These are phyloP conservation scores for Suillus hirtellus DNA, from an alignment of 768 basidiomycete species.

Conservation along the genomic window DNA sequence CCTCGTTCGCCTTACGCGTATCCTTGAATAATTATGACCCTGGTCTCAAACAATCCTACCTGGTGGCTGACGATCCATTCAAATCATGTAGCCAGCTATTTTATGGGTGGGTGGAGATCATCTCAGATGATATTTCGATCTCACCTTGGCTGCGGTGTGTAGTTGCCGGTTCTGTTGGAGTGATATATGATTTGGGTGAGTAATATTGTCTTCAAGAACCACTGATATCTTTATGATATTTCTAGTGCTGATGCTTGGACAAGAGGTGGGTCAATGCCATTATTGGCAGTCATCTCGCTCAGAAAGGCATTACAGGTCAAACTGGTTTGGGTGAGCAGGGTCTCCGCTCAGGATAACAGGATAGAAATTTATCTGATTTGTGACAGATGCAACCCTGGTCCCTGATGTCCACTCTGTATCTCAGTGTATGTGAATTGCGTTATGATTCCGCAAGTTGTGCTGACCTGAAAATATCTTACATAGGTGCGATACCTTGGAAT, in stretches of 20 bases:
- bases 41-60: not conserved
- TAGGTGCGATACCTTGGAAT: not conserved
- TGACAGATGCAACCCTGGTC: not conserved
- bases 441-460: not conserved
- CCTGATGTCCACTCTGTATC: not conserved
- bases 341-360: not conserved
- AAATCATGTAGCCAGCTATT: not conserved
- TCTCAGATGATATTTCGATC: not conserved
- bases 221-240: not conserved
- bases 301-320: not conserved
- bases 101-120: not conserved
- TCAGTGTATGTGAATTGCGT: not conserved
- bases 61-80: not conserved
- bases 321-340: not conserved
- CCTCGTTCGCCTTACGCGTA: not conserved
- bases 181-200: not conserved
- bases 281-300: not conserved
- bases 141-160: not conserved
- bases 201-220: not conserved
- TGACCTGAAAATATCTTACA: not conserved
- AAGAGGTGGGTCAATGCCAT: constrained; percentile 1
- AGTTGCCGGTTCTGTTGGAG: not conserved
- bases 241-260: not conserved
- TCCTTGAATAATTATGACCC: not conserved
- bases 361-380: not conserved